A percentile compares a stretch with the other conserved stretches of the same genome.
Evolutionary conservation across 768 basidiomycete genomes (phyloP).

Genomic region (Rubroboletus satanas): DNA sequence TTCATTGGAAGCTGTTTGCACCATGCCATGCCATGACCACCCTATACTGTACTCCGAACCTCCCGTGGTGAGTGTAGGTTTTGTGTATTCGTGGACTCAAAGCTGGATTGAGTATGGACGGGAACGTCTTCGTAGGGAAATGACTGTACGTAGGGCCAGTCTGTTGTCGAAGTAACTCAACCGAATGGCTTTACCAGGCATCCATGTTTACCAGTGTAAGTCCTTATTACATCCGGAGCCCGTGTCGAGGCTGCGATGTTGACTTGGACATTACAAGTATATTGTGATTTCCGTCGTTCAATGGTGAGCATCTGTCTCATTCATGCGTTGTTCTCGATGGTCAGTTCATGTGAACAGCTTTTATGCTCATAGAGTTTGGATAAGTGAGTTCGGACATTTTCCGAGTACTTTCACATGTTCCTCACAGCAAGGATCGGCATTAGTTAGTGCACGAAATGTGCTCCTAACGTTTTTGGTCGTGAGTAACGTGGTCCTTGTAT

Average conservation of each 20-base stretch:
- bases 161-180: background rate
- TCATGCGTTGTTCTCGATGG: background rate
- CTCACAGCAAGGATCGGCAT: background rate
- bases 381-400: background rate
- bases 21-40: background rate
- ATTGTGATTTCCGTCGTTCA: constrained; percentile 5
- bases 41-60: background rate
- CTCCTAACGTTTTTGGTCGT: constrained; percentile 6
- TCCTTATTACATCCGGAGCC: background rate
- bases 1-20: background rate
- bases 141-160: background rate
- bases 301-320: background rate
- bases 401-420: too few species aligned
- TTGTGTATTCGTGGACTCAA: background rate
- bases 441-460: constrained; percentile 7
- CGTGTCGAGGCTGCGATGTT: background rate
- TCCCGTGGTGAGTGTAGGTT: constrained; percentile 3
- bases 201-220: background rate
- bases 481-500: background rate
- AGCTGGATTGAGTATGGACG: background rate
- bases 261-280: background rate
- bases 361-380: constrained; percentile 14
- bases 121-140: background rate
- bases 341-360: constrained; percentile 1
- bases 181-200: background rate